A percentile compares a stretch with the other conserved stretches of the same genome.
Evolutionary conservation across 257 asterid species (phyloP).

Genomic region (Anisodus tanguticus): DNA sequence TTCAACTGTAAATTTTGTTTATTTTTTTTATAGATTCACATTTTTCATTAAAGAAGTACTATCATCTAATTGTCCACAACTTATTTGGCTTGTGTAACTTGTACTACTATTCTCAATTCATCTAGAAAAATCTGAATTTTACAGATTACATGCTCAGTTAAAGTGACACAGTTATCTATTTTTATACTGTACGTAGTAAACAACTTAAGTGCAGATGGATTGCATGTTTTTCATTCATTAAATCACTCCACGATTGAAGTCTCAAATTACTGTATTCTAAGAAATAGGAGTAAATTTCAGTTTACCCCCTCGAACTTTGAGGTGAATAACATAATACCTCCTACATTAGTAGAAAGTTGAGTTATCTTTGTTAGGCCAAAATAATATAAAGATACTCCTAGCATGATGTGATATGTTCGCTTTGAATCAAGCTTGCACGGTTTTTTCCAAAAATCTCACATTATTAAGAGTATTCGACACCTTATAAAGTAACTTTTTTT

Average conservation of each 20-base stretch:
- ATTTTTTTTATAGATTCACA: neutral
- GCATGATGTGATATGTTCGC: no score
- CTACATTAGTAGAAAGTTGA: neutral
- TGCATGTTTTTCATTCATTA: no score
- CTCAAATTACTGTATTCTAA: neutral
- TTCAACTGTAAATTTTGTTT: neutral
- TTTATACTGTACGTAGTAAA: no score
- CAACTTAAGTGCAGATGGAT: no score
- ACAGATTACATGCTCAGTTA: no score
- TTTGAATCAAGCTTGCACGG: no score
- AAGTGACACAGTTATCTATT: no score
- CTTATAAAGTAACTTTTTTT: neutral
- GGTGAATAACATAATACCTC: neutral
- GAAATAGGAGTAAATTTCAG: no score
- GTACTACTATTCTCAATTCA: neutral
- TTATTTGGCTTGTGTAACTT: neutral
- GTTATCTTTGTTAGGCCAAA: neutral
- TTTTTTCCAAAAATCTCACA: no score
- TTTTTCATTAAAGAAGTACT: neutral
- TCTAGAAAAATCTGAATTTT: neutral
- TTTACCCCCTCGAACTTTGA: no score
- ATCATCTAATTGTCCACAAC: neutral
- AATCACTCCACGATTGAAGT: neutral
- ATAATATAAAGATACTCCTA: neutral
- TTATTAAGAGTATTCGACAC: no score